phyloP scores from a whole-genome alignment of 2,329 filamentous ascomycete species.

The Colletotrichum scovillei region DNA sequence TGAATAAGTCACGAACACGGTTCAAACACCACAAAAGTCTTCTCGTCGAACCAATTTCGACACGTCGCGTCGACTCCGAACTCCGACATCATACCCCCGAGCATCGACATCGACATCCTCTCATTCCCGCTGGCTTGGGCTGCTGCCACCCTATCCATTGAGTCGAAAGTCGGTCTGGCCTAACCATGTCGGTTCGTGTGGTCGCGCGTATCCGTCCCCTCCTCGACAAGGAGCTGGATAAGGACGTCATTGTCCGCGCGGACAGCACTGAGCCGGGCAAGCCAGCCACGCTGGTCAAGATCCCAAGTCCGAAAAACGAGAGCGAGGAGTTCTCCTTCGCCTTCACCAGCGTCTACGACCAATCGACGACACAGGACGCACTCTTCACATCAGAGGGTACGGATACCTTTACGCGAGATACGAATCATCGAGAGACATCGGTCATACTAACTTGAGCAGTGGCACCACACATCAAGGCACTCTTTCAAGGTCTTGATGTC shows the following conservation, averaged over 20 bases:
- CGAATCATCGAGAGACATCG: constrained; percentile 22
- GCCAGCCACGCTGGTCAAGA: constrained; percentile 79
- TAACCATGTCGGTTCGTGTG: constrained; percentile 77
- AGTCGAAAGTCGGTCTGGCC: constrained; percentile 19
- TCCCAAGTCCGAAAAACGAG: constrained; percentile 94
- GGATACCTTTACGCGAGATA: constrained; percentile 39
- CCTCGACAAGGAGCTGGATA: constrained; percentile 85
- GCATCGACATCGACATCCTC: not conserved
- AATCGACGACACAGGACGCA: constrained; percentile 82
- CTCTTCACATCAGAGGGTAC: constrained; percentile 90
- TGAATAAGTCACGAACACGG: constrained; percentile 11
- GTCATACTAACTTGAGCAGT: constrained; percentile 62
- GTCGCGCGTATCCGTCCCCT: constrained; percentile 92
- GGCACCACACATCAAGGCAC: constrained; percentile 87
- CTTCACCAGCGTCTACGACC: constrained; percentile 93
- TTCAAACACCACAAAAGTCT: constrained; percentile 17
- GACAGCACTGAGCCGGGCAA: constrained; percentile 71
- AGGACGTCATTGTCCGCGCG: constrained; percentile 84
- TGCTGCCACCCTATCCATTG: not conserved
- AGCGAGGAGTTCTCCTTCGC: constrained; percentile 92
- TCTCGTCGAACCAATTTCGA: constrained; percentile 13
- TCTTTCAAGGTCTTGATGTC: constrained; percentile 89
- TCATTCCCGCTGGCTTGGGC: not conserved
- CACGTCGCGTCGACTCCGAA: constrained; percentile 10
- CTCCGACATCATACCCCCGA: not conserved